Percentiles rank a stretch among this genome's conserved stretches.
These are phyloP conservation scores for Mortierella sp. DNA, from an alignment of 371 early-diverging fungal genomes.

Conservation along the genomic window DNA sequence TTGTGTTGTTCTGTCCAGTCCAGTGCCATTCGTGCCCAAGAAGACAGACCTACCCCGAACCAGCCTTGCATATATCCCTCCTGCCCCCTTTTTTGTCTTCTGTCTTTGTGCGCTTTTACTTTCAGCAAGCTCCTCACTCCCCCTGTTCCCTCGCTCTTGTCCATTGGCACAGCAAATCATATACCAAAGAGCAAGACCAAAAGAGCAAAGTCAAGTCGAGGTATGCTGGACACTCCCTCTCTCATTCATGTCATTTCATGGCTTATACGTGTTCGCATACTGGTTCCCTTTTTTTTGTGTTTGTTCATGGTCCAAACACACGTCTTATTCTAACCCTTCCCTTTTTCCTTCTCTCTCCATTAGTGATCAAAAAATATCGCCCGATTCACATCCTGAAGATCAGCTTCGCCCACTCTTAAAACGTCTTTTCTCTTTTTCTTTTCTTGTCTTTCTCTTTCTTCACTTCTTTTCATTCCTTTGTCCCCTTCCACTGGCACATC, in stretches of 20 bases:
- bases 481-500: not conserved
- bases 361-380: constrained; percentile 7
- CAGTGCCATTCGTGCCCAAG: constrained; percentile 2
- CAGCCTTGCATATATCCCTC: not conserved
- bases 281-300: not conserved
- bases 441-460: constrained; percentile 6
- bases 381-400: not conserved
- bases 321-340: not conserved
- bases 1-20: not conserved
- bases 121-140: not conserved
- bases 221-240: not conserved
- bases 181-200: not conserved
- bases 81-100: not conserved
- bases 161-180: constrained; percentile 11
- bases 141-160: not conserved
- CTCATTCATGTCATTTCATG: too few species aligned
- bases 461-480: not conserved
- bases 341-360: not conserved
- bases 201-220: not conserved
- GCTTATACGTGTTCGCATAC: not conserved
- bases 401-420: constrained; percentile 16
- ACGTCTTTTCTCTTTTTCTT: not conserved
- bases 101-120: not conserved
- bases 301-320: not conserved
- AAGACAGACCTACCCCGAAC: not conserved